Percentiles rank a stretch among this genome's conserved stretches.
These are phyloP conservation scores for Quillaja saponaria DNA, from an alignment of 306 rosid species.

Conservation along the genomic window DNA sequence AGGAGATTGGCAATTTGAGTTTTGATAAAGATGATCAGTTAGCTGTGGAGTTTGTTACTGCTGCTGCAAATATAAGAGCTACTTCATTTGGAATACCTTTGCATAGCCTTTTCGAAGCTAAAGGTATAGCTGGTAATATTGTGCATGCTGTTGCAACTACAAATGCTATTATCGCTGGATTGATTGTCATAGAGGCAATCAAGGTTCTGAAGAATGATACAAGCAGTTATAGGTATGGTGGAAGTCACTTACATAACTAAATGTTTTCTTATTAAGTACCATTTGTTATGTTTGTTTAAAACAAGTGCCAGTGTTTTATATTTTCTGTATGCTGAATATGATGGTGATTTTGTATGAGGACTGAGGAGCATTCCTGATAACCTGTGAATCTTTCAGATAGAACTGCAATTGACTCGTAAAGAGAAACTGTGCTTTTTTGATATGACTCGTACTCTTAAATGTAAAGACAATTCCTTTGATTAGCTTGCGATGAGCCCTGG, in stretches of 20 bases:
- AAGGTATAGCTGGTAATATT: constrained; percentile 98
- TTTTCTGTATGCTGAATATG: background rate
- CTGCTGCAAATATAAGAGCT: constrained; percentile 96
- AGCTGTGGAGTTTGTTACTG: constrained; percentile 96
- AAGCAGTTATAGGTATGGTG: constrained; percentile 67
- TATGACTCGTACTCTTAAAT: constrained; percentile 16
- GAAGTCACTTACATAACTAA: constrained; percentile 22
- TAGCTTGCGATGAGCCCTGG: constrained; percentile 6
- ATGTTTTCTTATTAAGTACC: constrained; percentile 7
- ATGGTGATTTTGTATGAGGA: background rate
- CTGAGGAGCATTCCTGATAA: too few species aligned
- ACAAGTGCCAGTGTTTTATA: too few species aligned
- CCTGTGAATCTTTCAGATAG: constrained; percentile 5
- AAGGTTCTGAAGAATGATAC: constrained; percentile 82
- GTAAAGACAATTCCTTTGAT: background rate
- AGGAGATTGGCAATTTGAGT: constrained; percentile 87
- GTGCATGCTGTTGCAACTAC: constrained; percentile 99
- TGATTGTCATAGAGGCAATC: constrained; percentile 96
- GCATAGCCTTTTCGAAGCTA: constrained; percentile 97
- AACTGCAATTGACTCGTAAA: constrained; percentile 16
- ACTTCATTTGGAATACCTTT: constrained; percentile 87
- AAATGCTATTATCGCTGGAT: constrained; percentile 92
- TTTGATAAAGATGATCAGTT: constrained; percentile 99
- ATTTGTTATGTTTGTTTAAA: background rate
- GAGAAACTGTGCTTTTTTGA: background rate